phyloP scores from a whole-genome alignment of 352 stramenopile species.

The Phytophthora chlamydospora region DNA sequence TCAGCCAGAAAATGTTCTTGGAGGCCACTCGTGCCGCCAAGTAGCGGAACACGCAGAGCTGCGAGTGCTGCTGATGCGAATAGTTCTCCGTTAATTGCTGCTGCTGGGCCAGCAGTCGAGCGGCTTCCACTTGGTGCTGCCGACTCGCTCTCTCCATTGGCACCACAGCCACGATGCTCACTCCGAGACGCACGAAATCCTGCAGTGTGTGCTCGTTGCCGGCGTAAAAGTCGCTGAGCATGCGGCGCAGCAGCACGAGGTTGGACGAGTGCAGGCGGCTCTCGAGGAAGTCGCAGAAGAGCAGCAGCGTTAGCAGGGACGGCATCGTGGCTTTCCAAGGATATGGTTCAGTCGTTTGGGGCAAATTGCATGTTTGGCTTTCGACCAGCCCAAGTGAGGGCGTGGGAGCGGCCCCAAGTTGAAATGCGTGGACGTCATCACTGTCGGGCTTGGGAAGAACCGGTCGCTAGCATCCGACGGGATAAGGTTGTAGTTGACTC shows the following conservation, averaged over 20 bases:
- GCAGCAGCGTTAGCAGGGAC: conserved; percentile 16
- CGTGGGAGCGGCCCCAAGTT: conserved; percentile 4
- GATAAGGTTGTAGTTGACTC: conserved; percentile 1
- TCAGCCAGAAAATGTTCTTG: conserved; percentile 27
- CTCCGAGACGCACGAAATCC: conserved; percentile 42
- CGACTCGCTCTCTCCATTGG: conserved; percentile 19
- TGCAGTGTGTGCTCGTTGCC: conserved; percentile 36
- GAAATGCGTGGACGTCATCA: not conserved
- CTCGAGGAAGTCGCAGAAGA: conserved; percentile 48
- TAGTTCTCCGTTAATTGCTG: not conserved
- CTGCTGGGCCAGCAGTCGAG: conserved; percentile 16
- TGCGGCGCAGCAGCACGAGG: conserved; percentile 34
- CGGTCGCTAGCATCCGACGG: not conserved
- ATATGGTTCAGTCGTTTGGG: no score
- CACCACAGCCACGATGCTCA: conserved; percentile 38
- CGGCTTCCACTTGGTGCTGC: conserved; percentile 13
- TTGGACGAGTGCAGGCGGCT: conserved; percentile 34
- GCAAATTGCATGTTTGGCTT: no score
- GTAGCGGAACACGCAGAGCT: conserved; percentile 13
- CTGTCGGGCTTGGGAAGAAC: not conserved
- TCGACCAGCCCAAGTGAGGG: no score
- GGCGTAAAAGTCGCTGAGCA: conserved; percentile 34
- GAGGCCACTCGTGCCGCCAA: conserved; percentile 21
- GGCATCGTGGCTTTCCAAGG: conserved; percentile 12
- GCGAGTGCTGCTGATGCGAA: conserved; percentile 1